Evolutionary conservation across 2,329 filamentous ascomycete species (phyloP).

Genomic region (Alternaria hordeiaustralica): DNA sequence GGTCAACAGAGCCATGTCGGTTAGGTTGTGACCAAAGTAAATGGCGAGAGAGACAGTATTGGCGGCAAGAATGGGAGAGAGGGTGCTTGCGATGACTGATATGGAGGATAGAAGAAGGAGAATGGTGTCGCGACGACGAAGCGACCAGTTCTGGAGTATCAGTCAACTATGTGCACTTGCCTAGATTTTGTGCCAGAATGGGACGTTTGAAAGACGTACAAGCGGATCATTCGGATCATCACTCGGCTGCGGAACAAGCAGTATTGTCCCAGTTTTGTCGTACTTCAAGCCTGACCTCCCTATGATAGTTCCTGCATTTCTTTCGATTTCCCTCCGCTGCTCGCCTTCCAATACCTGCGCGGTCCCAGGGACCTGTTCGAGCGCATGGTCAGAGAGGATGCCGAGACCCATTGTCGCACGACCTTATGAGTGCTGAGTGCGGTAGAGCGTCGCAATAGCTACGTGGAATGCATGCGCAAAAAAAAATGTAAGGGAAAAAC

Average conservation of each 20-base stretch:
- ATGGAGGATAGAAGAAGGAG: constrained; percentile 78
- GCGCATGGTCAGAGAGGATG: constrained; percentile 71
- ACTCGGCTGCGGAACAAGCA: constrained; percentile 88
- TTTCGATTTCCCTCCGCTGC: constrained; percentile 34
- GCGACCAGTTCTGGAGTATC: constrained; percentile 73
- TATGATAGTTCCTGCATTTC: constrained; percentile 27
- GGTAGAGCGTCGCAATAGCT: not conserved
- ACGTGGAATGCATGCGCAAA: not conserved
- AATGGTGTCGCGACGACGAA: constrained; percentile 84
- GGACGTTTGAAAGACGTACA: constrained; percentile 48
- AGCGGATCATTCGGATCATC: constrained; percentile 91
- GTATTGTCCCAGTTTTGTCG: constrained; percentile 73
- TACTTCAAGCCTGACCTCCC: constrained; percentile 66
- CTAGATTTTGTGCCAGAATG: not conserved
- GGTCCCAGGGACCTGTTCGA: constrained; percentile 71
- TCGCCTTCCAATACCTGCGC: constrained; percentile 49
- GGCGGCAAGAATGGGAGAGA: constrained; percentile 86
- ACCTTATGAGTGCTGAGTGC: not conserved
- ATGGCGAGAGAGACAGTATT: constrained; percentile 81
- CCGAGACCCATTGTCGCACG: constrained; percentile 68
- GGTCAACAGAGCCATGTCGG: constrained; percentile 80
- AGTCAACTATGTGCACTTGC: not conserved
- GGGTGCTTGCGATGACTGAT: constrained; percentile 81
- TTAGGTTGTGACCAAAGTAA: constrained; percentile 70
- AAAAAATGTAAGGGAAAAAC: not conserved